phyloP scores from a whole-genome alignment of 306 rosid species.

The Delonix regia region DNA sequence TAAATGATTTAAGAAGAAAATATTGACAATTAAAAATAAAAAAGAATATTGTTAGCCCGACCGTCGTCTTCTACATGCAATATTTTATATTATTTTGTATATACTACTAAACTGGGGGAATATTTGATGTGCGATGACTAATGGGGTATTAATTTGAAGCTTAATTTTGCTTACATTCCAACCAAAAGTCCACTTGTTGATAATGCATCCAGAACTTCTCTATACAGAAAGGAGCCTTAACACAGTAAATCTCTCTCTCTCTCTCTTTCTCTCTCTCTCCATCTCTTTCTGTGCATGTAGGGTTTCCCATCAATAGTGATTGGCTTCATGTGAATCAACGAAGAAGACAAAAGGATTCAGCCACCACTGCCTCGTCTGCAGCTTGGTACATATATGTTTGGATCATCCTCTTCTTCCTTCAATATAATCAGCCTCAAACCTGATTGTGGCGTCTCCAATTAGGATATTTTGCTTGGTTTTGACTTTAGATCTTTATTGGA shows the following conservation, averaged over 20 bases:
- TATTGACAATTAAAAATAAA: not conserved
- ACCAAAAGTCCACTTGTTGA: conserved; percentile 40
- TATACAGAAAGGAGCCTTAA: conserved; percentile 36
- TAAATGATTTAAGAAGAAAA: conserved; percentile 24
- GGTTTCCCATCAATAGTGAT: conserved; percentile 41
- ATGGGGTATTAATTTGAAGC: conserved; percentile 39
- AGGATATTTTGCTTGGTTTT: not conserved
- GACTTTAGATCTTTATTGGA: conserved; percentile 34
- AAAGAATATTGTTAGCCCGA: conserved; percentile 52
- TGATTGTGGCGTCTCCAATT: conserved; percentile 15
- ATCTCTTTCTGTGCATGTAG: conserved; percentile 32
- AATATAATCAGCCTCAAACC: conserved; percentile 26
- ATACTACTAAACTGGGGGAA: conserved; percentile 43
- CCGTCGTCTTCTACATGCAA: conserved; percentile 65
- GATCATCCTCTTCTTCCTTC: conserved; percentile 28
- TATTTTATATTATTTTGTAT: conserved; percentile 33
- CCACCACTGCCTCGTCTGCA: conserved; percentile 13
- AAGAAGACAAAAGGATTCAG: conserved; percentile 10
- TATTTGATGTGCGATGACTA: conserved; percentile 53
- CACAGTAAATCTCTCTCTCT: conserved; percentile 23
- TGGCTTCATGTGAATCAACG: conserved; percentile 37
- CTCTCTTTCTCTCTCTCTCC: conserved; percentile 11
- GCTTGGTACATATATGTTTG: not conserved
- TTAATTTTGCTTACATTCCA: conserved; percentile 46
- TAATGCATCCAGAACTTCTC: conserved; percentile 37